Evolutionary conservation across 192 early-diverging fungal genomes (phyloP).

Genomic region (Paraglomus occultum): DNA sequence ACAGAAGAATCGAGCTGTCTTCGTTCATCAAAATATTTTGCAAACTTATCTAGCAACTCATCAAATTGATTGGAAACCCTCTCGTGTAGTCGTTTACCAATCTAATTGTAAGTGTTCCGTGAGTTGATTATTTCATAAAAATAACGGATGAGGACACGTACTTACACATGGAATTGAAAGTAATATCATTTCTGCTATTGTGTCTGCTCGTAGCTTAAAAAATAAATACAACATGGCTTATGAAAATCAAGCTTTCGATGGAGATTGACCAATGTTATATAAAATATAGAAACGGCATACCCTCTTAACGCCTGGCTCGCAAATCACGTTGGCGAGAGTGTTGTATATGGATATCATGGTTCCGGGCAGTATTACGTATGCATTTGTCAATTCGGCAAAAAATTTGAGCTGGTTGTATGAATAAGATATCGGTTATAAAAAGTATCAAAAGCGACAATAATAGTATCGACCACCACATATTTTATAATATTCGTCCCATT

Average conservation of each 20-base stretch:
- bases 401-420: conserved; percentile 47
- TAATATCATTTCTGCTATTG: conserved; percentile 72
- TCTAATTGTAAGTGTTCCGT: conserved; percentile 28
- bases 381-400: conserved; percentile 76
- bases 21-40: conserved; percentile 51
- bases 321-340: conserved; percentile 57
- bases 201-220: conserved; percentile 51
- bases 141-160: not conserved
- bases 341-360: conserved; percentile 66
- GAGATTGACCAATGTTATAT: not conserved
- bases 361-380: conserved; percentile 67
- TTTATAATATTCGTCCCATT: not conserved
- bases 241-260: not conserved
- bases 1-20: conserved; percentile 33
- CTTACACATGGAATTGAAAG: conserved; percentile 78
- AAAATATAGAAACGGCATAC: conserved; percentile 7
- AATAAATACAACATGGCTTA: not conserved
- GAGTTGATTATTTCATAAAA: not conserved
- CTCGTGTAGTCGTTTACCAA: conserved; percentile 49
- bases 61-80: conserved; percentile 50
- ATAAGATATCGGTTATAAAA: not conserved
- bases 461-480: not conserved
- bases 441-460: not conserved
- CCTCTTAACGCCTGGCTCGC: conserved; percentile 48
- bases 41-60: conserved; percentile 43